Conservation (phyloP, 139 green algal genomes). For the Chlorella sp. region DNA sequence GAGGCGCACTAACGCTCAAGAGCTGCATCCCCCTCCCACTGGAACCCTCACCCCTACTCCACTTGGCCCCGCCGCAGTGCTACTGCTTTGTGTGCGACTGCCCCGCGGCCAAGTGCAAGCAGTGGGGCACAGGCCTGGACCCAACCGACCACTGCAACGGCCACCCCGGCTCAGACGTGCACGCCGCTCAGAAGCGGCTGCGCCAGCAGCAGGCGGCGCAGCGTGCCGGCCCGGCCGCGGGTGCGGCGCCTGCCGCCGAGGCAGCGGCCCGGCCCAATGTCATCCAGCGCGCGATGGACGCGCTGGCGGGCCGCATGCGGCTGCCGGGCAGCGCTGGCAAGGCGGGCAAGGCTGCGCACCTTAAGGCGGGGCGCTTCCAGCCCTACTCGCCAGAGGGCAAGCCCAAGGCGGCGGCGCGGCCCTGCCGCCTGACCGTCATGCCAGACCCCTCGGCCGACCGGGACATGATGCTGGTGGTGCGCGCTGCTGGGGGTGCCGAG, state of each 20-base stretch:
- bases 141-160: constrained; percentile 58
- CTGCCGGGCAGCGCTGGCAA: too few relatives aligned
- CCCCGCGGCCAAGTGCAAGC: constrained; percentile 43
- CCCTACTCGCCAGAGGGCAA: background rate
- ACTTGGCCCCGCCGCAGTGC: constrained; percentile 47
- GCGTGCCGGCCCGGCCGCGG: background rate
- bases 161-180: constrained; percentile 6
- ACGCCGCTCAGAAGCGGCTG: background rate
- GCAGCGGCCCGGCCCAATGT: background rate
- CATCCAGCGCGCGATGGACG: too few relatives aligned
- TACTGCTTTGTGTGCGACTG: constrained; percentile 68
- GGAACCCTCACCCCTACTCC: background rate
- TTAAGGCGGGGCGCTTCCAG: too few relatives aligned
- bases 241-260: background rate
- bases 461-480: constrained; percentile 39
- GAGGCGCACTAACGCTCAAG: too few relatives aligned
- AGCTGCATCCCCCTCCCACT: too few relatives aligned
- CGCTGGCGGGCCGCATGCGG: too few relatives aligned
- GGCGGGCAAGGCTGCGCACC: too few relatives aligned
- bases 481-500: background rate
- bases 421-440: constrained; percentile 33
- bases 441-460: constrained; percentile 16
- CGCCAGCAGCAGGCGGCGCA: background rate
- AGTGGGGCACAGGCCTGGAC: constrained; percentile 55
- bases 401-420: background rate